These are phyloP conservation scores for Ampelocalamus luodianensis DNA, from an alignment of 176 grass and related monocot species.

Conservation along the genomic window DNA sequence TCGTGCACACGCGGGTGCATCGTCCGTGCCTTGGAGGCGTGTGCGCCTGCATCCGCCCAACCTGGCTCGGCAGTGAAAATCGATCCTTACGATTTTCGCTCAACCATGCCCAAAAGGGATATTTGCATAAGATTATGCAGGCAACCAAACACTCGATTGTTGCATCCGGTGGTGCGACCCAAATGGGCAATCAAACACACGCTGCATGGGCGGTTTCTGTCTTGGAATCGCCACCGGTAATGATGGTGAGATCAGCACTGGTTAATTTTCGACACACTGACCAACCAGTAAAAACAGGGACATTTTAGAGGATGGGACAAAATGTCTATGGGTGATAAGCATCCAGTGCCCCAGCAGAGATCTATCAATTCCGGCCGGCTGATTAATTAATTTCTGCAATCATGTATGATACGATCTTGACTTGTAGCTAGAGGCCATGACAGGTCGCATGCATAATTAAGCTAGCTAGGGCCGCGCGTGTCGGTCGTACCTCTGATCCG, in stretches of 20 bases:
- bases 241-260: not conserved
- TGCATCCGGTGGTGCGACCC: no score
- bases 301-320: not conserved
- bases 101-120: no score
- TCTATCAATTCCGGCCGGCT: not conserved
- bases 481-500: not conserved
- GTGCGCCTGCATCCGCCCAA: no score
- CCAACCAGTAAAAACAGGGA: not conserved
- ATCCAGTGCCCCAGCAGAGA: not conserved
- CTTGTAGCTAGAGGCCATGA: not conserved
- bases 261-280: not conserved
- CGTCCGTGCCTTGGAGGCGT: no score
- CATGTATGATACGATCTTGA: not conserved
- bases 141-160: no score
- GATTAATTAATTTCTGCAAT: not conserved
- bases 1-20: no score
- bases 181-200: not conserved
- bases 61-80: no score
- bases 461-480: conserved; percentile 2
- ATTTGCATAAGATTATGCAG: no score
- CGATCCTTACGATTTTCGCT: no score
- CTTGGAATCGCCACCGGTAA: not conserved
- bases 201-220: not conserved
- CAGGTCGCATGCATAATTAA: not conserved
- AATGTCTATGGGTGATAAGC: not conserved